A percentile compares a stretch with the other conserved stretches of the same genome.
Conservation (phyloP, 257 asterid species). For the Primulina eburnea region DNA sequence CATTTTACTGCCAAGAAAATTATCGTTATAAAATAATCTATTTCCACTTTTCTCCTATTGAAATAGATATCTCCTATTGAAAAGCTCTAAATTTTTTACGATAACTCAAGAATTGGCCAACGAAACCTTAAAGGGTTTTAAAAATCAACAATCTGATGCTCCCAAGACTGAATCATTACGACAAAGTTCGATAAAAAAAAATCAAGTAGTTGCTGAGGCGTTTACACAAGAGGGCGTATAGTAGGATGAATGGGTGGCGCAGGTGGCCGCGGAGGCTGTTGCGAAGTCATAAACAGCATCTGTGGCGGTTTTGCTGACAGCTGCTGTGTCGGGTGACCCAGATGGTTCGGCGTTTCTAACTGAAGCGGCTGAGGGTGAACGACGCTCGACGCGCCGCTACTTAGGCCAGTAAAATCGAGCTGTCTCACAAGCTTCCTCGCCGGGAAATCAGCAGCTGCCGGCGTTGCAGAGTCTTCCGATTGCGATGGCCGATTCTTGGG, state of each 20-base stretch:
- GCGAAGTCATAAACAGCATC: conserved; percentile 46
- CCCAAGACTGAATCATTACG: conserved; percentile 11
- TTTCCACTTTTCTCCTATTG: conserved; percentile 1
- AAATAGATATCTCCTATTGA: not conserved
- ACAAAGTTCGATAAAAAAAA: not conserved
- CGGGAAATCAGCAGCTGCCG: conserved; percentile 56
- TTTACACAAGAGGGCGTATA: conserved; percentile 58
- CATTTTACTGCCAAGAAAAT: not conserved
- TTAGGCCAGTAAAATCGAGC: conserved; percentile 80
- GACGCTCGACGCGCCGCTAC: conserved; percentile 38
- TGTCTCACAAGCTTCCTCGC: conserved; percentile 92
- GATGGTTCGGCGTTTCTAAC: conserved; percentile 38
- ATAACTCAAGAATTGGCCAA: not conserved
- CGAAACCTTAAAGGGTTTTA: conserved; percentile 10
- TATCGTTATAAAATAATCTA: not conserved
- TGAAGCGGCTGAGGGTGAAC: conserved; percentile 33
- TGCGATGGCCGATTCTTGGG: conserved; percentile 42
- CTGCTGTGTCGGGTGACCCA: conserved; percentile 27
- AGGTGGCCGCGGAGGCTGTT: conserved; percentile 47
- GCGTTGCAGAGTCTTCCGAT: conserved; percentile 49
- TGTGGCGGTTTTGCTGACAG: conserved; percentile 35
- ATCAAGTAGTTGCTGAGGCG: conserved; percentile 20
- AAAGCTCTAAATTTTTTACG: conserved; percentile 18
- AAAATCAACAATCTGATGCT: conserved; percentile 11
- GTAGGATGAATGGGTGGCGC: conserved; percentile 51